These are phyloP conservation scores for Aureobasidium sp. DNA, from an alignment of 2,329 filamentous ascomycete genomes.

Conservation along the genomic window DNA sequence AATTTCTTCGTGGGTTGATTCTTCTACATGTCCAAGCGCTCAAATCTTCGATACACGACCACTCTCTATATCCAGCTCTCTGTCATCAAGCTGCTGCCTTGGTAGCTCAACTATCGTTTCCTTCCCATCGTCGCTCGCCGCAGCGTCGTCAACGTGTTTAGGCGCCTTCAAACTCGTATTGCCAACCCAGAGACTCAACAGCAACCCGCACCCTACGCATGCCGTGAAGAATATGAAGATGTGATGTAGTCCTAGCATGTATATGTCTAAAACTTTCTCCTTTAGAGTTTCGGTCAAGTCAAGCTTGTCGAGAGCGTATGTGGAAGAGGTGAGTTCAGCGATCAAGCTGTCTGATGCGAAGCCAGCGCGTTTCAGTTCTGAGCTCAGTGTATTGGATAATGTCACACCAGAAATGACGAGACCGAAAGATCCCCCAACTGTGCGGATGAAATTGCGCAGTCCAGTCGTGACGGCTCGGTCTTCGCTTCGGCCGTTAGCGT, in stretches of 20 bases:
- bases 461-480: slow-evolving; percentile 32
- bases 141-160: not conserved
- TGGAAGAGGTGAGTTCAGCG: slow-evolving; percentile 14
- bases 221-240: not conserved
- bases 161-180: not conserved
- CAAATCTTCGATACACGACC: not conserved
- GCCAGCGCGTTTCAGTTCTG: not conserved
- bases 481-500: slow-evolving; percentile 28
- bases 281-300: slow-evolving; percentile 11
- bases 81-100: not conserved
- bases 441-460: slow-evolving; percentile 32
- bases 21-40: not conserved
- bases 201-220: not conserved
- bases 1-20: not conserved
- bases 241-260: not conserved
- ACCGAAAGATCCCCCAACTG: slow-evolving; percentile 28
- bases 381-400: slow-evolving; percentile 22
- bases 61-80: not conserved
- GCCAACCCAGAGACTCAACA: not conserved
- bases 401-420: slow-evolving; percentile 28
- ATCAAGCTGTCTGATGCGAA: slow-evolving; percentile 13
- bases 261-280: not conserved
- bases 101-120: not conserved
- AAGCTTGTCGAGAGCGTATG: slow-evolving; percentile 10
- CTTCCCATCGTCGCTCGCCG: not conserved